Base-by-base conservation (phyloP, 257 asterid genomes). In the Avicennia marina region DNA sequence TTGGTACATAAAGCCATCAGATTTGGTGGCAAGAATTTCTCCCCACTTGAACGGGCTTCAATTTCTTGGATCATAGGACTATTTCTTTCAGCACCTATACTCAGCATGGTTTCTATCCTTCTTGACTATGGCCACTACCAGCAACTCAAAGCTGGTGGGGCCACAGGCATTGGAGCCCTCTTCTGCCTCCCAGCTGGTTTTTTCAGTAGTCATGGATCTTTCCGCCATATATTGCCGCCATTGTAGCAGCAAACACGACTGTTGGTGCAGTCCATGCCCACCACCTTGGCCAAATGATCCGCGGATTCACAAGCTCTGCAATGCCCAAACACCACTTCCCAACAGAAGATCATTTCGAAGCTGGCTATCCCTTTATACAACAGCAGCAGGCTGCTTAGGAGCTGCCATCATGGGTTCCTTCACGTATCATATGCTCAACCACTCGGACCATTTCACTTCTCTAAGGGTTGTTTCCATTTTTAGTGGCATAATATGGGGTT, bases 141-240 rank as follows among this genome's bases (percentile, higher is more conserved):
- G 24, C 93, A 84, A 42, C 70, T 84, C 19, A 62, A 84, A 19
- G 90, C 95, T 2, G 97, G 83, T 4, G 79, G 80, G 25, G 86
- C 90, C 59, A 89, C 93, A 0, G 89, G 85, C 31, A 41, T 72
- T 1, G 97, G 97, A 8, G 97, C 90, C 13, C 75, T 84, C 54
- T 86, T 89, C 83, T 86, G 97, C 79, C 94, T 89, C 49, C 97
- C 95, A 0, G 94, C 90, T 0, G 97, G 97, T 17, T 86, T 86
- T 32, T 64, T 86, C 71, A 64, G 74, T 33, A 84, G n/a, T 65
- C 89, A 11, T 80, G 88, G 95, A 81, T 89, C 62, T 89, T 89
- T 41, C 94, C 88, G 0, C 97, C 86, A 0, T 86, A 86, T 65
- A 74, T 86, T 5, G 88, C 88, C 0, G 76, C 65, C 63, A 78